These are phyloP conservation scores for Daedalea quercina DNA, from an alignment of 768 basidiomycete genomes.

Conservation along the genomic window DNA sequence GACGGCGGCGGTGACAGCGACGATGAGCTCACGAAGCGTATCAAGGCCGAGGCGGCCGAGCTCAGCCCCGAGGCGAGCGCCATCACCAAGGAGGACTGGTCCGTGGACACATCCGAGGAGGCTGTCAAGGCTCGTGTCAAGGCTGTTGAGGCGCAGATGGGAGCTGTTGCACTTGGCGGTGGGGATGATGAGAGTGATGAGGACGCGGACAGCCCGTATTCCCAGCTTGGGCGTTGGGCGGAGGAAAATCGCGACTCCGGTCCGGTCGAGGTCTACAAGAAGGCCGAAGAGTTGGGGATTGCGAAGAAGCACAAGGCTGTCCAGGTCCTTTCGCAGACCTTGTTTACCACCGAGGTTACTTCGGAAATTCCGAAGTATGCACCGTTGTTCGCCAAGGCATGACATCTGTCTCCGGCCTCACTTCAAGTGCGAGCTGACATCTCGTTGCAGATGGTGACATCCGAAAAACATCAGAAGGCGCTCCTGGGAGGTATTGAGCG, in stretches of 20 bases:
- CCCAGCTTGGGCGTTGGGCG: constrained; percentile 78
- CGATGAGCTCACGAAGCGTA: constrained; percentile 84
- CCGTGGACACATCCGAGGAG: constrained; percentile 84
- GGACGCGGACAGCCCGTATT: constrained; percentile 80
- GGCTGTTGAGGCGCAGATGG: constrained; percentile 55
- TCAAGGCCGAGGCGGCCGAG: constrained; percentile 84
- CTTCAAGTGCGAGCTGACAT: constrained; percentile 2
- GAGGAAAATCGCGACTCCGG: constrained; percentile 59
- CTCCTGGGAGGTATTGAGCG: constrained; percentile 92
- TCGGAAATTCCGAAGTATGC: constrained; percentile 59
- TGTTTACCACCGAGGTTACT: constrained; percentile 74
- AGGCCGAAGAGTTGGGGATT: constrained; percentile 85
- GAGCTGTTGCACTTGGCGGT: constrained; percentile 43
- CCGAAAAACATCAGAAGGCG: constrained; percentile 94
- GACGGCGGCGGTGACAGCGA: constrained; percentile 64
- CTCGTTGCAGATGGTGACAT: constrained; percentile 63
- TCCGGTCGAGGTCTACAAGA: constrained; percentile 72
- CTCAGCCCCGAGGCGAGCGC: constrained; percentile 51
- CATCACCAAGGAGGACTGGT: constrained; percentile 76
- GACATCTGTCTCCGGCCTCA: constrained; percentile 14
- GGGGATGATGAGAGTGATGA: constrained; percentile 90
- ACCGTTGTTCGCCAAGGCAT: constrained; percentile 71
- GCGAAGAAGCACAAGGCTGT: constrained; percentile 93
- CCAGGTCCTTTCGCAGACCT: constrained; percentile 71
- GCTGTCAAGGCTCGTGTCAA: constrained; percentile 81